Base-by-base conservation (phyloP, 352 stramenopile species). In the Pythium rishiriense region DNA sequence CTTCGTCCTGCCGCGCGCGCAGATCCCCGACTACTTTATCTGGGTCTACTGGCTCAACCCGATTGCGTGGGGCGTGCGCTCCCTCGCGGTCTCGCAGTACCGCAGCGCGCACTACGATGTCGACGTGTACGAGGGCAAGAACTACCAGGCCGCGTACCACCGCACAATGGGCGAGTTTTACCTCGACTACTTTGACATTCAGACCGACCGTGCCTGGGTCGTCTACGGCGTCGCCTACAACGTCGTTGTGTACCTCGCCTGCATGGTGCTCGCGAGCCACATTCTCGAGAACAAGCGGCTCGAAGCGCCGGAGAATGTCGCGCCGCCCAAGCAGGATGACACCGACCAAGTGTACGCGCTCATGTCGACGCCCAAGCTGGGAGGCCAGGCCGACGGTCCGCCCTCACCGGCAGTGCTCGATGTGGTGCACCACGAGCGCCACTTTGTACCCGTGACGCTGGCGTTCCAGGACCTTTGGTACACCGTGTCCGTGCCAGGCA, bases 21-120 rank as follows among this genome's bases (percentile, higher is more conserved):
- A 69, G 22, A 79, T 84, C 22, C 73, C 73, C 11, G 43, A 72
- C 33, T 62, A 57, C 51, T 68, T 62, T n/a, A 58, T 58, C 19
- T 68, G 61, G 61, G n/a, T 68, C n/a, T 84, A 80, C 62, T 82
- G 64, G 57, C 46, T 82, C 10, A 64, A 81, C 49, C 76, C 76
- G 12, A 70, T 82, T 17, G 12, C 63, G 15, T 83, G 75, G 75
- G 49, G 35, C 19, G 56, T 72, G 46, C 70, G 70, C 12, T 51
- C 64, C 29, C 55, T 78, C 4, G 61, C 61, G n/a, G 47, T 73
- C 21, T 67, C 54, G 15, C 46, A 73, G 47, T 73, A 73, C 54
- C 31, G 48, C 39, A 65, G 57, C 28, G 12, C 5, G 1, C 19
- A 24, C 17, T 70, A 63, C 42, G 46, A 73, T 29, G 42, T 68